phyloP scores from a whole-genome alignment of 2,329 filamentous ascomycete species.

The Sarocladiaceae sp. region DNA sequence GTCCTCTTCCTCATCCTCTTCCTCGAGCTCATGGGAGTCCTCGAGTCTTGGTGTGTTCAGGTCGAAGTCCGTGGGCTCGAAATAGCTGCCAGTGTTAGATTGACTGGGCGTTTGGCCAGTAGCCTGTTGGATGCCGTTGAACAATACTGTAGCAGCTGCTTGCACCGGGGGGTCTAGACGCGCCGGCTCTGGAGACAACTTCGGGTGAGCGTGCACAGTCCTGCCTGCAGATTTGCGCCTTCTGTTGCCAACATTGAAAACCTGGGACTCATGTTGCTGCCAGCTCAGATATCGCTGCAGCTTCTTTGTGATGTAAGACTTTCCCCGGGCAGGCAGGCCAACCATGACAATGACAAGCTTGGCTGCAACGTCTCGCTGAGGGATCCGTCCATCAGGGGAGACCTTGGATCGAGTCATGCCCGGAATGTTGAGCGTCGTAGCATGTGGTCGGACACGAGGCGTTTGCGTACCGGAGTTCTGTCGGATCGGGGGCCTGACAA shows the following conservation, averaged over 20 bases:
- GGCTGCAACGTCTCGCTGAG: slow-evolving; percentile 87
- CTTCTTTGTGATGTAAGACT: slow-evolving; percentile 99
- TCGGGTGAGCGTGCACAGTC: slow-evolving; percentile 29
- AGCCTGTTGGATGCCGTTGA: slow-evolving; percentile 47
- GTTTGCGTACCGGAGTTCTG: slow-evolving; percentile 75
- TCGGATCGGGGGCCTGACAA: slow-evolving; percentile 57
- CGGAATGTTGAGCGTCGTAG: slow-evolving; percentile 94
- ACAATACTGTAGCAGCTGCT: slow-evolving; percentile 49
- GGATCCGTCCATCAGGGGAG: slow-evolving; percentile 91
- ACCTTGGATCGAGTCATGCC: slow-evolving; percentile 93
- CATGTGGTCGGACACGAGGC: slow-evolving; percentile 73
- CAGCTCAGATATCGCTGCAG: slow-evolving; percentile 91
- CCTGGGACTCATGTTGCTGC: slow-evolving; percentile 92
- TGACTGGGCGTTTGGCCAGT: slow-evolving; percentile 21
- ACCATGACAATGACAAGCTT: slow-evolving; percentile 99
- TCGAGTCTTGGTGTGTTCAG: not conserved
- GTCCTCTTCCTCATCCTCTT: slow-evolving; percentile 18
- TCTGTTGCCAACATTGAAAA: slow-evolving; percentile 96
- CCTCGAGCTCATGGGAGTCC: not conserved
- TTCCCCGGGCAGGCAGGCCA: slow-evolving; percentile 87
- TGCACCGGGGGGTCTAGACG: slow-evolving; percentile 42
- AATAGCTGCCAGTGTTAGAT: slow-evolving; percentile 34
- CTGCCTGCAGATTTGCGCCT: slow-evolving; percentile 72
- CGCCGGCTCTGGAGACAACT: slow-evolving; percentile 28
- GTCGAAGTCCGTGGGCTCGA: slow-evolving; percentile 25